Evolutionary conservation across 768 basidiomycete species (phyloP).

Genomic region (Boletus tylopilopsis): DNA sequence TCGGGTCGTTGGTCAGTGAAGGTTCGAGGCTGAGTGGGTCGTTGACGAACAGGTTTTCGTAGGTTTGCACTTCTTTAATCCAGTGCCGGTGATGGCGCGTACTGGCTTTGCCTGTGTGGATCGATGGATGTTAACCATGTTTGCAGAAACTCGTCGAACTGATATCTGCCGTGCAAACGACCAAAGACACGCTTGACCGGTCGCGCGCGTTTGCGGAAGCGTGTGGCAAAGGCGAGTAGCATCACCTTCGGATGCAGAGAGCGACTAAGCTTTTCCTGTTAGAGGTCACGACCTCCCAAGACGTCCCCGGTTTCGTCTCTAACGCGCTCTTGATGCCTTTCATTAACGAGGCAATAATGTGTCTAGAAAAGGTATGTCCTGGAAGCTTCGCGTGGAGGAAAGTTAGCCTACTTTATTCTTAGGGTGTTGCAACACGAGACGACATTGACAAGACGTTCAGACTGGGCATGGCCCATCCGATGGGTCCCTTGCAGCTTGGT

Average conservation of each 20-base stretch:
- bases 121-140: neutral
- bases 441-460: constrained; percentile 95
- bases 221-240: constrained; percentile 74
- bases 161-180: constrained; percentile 91
- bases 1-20: constrained; percentile 71
- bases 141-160: constrained; percentile 88
- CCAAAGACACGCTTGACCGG: constrained; percentile 65
- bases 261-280: neutral
- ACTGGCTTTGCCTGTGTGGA: neutral
- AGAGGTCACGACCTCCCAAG: constrained; percentile 90
- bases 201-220: constrained; percentile 80
- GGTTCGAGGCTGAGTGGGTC: neutral
- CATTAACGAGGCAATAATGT: constrained; percentile 96
- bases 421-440: constrained; percentile 90
- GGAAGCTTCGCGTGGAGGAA: too few relatives aligned
- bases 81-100: constrained; percentile 91
- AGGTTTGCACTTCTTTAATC: constrained; percentile 96
- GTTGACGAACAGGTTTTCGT: neutral
- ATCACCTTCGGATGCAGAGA: neutral
- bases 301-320: constrained; percentile 94
- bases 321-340: constrained; percentile 96
- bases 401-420: neutral
- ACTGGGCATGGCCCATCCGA: constrained; percentile 92
- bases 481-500: constrained; percentile 92
- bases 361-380: constrained; percentile 71